Conservation (phyloP, 2,329 filamentous ascomycete genomes). For the Penicillium corylophilum region DNA sequence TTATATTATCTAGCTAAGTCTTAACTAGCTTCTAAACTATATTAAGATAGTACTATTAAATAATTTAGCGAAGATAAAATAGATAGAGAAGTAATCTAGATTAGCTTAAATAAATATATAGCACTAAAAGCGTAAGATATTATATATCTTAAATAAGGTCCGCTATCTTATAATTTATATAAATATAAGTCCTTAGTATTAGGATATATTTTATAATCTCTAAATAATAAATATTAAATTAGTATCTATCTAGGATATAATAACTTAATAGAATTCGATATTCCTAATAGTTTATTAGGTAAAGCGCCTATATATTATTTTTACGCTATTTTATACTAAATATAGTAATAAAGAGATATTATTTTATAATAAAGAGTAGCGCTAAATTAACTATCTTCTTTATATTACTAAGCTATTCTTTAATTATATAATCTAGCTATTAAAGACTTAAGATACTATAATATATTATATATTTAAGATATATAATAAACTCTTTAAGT, state of each 20-base stretch:
- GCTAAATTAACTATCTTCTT: too few species aligned
- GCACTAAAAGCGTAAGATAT: conserved; percentile 1
- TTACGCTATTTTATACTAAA: too few species aligned
- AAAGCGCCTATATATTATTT: too few species aligned
- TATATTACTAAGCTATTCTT: too few species aligned
- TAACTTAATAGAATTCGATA: conserved; percentile 12
- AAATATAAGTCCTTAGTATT: conserved; percentile 6
- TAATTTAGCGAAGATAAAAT: background rate
- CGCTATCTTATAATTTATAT: conserved; percentile 5
- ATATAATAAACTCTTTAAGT: too few species aligned
- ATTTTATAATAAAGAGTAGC: too few species aligned
- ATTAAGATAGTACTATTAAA: conserved; percentile 6
- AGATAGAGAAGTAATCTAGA: background rate
- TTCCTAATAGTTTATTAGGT: conserved; percentile 16
- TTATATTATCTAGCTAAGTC: conserved; percentile 9
- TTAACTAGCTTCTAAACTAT: conserved; percentile 7
- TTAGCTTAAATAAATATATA: background rate
- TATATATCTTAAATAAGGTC: conserved; percentile 8
- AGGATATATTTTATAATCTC: conserved; percentile 5
- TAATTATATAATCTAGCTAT: too few species aligned
- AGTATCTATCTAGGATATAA: conserved; percentile 13
- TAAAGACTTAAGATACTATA: too few species aligned
- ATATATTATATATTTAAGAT: too few species aligned
- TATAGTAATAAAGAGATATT: too few species aligned
- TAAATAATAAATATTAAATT: conserved; percentile 6